phyloP scores from a whole-genome alignment of 139 green algal genomes.

The Chlorokybus atmophyticus region DNA sequence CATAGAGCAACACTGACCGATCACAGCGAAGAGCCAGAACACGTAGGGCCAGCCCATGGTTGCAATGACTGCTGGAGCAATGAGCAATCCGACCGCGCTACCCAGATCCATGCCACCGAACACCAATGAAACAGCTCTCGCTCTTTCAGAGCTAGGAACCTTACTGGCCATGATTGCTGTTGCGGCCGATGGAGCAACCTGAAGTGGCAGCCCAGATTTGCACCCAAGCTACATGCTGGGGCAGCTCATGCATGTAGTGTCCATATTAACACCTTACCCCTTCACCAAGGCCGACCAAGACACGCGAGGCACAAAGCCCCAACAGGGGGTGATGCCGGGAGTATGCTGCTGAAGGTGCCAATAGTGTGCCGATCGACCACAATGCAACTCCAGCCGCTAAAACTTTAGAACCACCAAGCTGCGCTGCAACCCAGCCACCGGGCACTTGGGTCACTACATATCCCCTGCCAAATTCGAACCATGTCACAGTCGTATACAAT shows the following conservation, averaged over 20 bases:
- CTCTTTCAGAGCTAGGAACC: slow-evolving; percentile 45
- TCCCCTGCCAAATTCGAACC: no score
- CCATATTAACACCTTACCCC: no score
- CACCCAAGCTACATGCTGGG: no score
- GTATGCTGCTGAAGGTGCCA: slow-evolving; percentile 55
- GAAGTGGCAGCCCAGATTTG: no score
- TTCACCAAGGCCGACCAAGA: slow-evolving; percentile 81
- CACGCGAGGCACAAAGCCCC: slow-evolving; percentile 54
- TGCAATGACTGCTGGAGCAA: slow-evolving; percentile 49
- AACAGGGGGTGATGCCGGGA: slow-evolving; percentile 41
- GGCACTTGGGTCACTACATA: slow-evolving; percentile 84
- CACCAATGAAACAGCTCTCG: slow-evolving; percentile 64
- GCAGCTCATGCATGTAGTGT: no score
- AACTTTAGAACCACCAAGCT: slow-evolving; percentile 60
- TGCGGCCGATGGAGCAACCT: slow-evolving; percentile 70
- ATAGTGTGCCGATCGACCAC: slow-evolving; percentile 62
- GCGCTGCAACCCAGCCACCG: slow-evolving; percentile 60
- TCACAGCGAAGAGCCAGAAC: slow-evolving; percentile 70
- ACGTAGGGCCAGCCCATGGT: slow-evolving; percentile 73
- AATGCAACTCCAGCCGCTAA: slow-evolving; percentile 65
- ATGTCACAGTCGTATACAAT: no score
- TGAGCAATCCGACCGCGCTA: slow-evolving; percentile 24
- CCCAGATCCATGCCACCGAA: slow-evolving; percentile 90
- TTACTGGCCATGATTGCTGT: slow-evolving; percentile 75
- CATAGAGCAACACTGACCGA: no score